These are phyloP conservation scores for Saccharomycopsis fibuligera DNA, from an alignment of 805 yeast genomes.

Conservation along the genomic window DNA sequence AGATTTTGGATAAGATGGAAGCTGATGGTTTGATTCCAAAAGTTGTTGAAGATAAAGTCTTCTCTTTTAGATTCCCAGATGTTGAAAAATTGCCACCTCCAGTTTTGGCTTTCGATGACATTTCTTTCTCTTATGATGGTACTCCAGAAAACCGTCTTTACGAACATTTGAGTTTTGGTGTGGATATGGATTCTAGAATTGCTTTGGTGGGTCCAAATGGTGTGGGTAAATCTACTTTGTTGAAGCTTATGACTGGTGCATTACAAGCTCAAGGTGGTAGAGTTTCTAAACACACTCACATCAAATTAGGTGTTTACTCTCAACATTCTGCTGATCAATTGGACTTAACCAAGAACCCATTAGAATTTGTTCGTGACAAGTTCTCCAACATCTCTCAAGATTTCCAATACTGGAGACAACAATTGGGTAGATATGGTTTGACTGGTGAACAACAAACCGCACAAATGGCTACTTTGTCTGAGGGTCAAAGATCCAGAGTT, in stretches of 20 bases:
- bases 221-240: conserved; percentile 95
- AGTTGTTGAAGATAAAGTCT: conserved; percentile 88
- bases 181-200: conserved; percentile 98
- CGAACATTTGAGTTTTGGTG: conserved; percentile 90
- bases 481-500: conserved; percentile 99
- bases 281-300: conserved; percentile 94
- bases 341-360: conserved; percentile 89
- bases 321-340: conserved; percentile 99
- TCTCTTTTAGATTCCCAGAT: conserved; percentile 88
- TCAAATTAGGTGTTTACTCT: conserved; percentile 96
- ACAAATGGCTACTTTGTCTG: conserved; percentile 96
- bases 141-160: conserved; percentile 80
- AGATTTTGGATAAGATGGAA: conserved; percentile 99
- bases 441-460: conserved; percentile 99
- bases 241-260: conserved; percentile 95
- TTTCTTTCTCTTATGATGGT: conserved; percentile 86
- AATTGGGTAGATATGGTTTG: conserved; percentile 95
- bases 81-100: conserved; percentile 87
- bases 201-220: conserved; percentile 99
- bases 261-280: conserved; percentile 87
- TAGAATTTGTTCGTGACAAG: conserved; percentile 95
- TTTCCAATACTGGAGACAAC: conserved; percentile 98
- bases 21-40: conserved; percentile 96
- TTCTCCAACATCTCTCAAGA: conserved; percentile 89
- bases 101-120: conserved; percentile 92